phyloP scores from a whole-genome alignment of 805 yeast species.

The Schwanniomyces occidentalis region DNA sequence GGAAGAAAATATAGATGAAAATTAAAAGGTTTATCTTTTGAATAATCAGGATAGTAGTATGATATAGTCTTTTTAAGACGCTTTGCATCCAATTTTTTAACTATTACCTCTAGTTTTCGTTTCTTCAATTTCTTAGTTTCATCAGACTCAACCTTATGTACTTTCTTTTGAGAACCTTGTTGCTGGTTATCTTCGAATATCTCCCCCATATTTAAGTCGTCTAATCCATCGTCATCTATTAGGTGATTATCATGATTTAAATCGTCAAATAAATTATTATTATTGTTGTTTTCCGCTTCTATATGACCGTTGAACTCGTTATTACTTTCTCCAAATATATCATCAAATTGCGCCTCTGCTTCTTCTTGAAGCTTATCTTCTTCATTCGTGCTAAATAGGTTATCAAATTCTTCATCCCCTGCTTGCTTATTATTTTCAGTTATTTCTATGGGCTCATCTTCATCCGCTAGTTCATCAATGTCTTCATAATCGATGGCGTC shows the following conservation, averaged over 20 bases:
- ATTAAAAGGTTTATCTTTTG: constrained; percentile 53
- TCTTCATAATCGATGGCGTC: constrained; percentile 95
- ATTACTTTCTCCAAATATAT: constrained; percentile 37
- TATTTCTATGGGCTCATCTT: constrained; percentile 27
- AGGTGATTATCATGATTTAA: constrained; percentile 11
- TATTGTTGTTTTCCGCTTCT: constrained; percentile 16
- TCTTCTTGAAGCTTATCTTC: constrained; percentile 26
- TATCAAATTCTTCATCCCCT: constrained; percentile 11
- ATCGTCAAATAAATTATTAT: constrained; percentile 19
- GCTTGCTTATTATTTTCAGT: constrained; percentile 3
- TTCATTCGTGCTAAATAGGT: constrained; percentile 3
- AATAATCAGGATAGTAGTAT: constrained; percentile 64
- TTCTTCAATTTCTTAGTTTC: constrained; percentile 24
- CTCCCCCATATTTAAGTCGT: constrained; percentile 19
- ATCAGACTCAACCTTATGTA: constrained; percentile 2
- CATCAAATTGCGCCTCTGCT: constrained; percentile 43
- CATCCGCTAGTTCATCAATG: constrained; percentile 93
- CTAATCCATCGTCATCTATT: constrained; percentile 27
- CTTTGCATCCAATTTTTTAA: constrained; percentile 30
- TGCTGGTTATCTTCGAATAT: constrained; percentile 19
- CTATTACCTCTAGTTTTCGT: constrained; percentile 26
- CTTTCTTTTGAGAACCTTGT: constrained; percentile 1
- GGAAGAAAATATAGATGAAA: constrained; percentile 70
- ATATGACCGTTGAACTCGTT: constrained; percentile 10
- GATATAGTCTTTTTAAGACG: constrained; percentile 32